A percentile compares a stretch with the other conserved stretches of the same genome.
phyloP scores from a whole-genome alignment of 805 yeast genomes.

The Candida yuanshanica region DNA sequence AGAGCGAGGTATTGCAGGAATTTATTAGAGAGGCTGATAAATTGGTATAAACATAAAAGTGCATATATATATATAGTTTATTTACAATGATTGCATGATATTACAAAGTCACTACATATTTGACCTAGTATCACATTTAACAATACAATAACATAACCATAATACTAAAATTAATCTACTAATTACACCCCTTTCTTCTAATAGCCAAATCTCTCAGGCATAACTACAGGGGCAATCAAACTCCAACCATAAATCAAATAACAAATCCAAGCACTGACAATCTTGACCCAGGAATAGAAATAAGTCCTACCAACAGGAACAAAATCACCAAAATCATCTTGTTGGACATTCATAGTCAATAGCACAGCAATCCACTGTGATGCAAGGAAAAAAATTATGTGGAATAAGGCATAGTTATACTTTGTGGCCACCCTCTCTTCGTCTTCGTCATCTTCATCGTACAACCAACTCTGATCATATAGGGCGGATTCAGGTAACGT shows the following conservation, averaged over 20 bases:
- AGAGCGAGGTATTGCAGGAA: slow-evolving; percentile 50
- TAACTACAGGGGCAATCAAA: slow-evolving; percentile 77
- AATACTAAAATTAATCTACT: no score
- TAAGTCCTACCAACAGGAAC: slow-evolving; percentile 97
- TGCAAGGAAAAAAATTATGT: slow-evolving; percentile 86
- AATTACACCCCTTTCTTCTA: no score
- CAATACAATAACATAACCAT: no score
- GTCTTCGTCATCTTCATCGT: slow-evolving; percentile 41
- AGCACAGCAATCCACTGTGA: slow-evolving; percentile 96
- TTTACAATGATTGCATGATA: background rate
- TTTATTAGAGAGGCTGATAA: slow-evolving; percentile 28
- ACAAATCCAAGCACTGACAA: slow-evolving; percentile 89
- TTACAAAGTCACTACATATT: no score
- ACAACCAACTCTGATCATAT: slow-evolving; percentile 60
- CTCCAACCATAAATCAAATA: slow-evolving; percentile 86
- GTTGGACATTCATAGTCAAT: slow-evolving; percentile 84
- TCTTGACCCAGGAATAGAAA: slow-evolving; percentile 92
- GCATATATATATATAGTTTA: background rate
- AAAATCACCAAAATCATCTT: slow-evolving; percentile 80
- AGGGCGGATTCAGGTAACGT: slow-evolving; percentile 90
- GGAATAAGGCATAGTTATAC: slow-evolving; percentile 85
- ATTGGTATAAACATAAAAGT: no score
- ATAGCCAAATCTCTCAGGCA: slow-evolving; percentile 78
- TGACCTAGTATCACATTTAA: no score
- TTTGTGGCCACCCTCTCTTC: slow-evolving; percentile 60